phyloP scores from a whole-genome alignment of 176 grass and related monocot genomes.

The Cymbopogon citratus region DNA sequence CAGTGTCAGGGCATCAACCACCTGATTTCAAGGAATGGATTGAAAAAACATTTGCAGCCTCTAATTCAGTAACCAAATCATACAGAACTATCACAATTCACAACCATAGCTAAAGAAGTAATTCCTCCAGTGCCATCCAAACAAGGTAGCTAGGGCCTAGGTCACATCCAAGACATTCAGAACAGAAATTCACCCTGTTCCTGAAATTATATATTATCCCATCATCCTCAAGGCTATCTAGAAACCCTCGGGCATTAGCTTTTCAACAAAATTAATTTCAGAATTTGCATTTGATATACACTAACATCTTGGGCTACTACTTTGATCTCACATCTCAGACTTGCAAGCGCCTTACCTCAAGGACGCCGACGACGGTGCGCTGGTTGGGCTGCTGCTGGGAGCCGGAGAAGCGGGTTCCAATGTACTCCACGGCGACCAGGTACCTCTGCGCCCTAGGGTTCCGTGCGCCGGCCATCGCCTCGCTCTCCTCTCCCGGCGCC shows the following conservation, averaged over 20 bases:
- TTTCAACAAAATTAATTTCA: not conserved
- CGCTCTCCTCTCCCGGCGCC: not conserved
- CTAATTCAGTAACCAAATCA: not conserved
- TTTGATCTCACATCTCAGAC: conserved; percentile 2
- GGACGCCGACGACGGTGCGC: conserved; percentile 80
- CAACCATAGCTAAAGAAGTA: not conserved
- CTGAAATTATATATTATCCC: not conserved
- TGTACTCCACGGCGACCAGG: conserved; percentile 80
- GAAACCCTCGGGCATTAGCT: not conserved
- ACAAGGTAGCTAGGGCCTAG: not conserved
- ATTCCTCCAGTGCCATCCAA: not conserved
- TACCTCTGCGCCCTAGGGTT: conserved; percentile 75
- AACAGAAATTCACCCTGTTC: not conserved
- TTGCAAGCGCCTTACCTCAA: conserved; percentile 51
- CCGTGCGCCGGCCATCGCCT: conserved; percentile 19
- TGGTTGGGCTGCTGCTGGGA: conserved; percentile 79
- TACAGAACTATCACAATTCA: not conserved
- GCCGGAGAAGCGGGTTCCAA: conserved; percentile 76
- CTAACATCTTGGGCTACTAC: not conserved
- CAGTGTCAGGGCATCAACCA: not conserved
- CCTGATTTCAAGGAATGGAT: not conserved
- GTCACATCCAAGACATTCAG: not conserved
- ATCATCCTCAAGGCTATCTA: not conserved
- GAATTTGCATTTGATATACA: not conserved
- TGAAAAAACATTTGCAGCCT: not conserved